phyloP scores from a whole-genome alignment of 2,329 filamentous ascomycete genomes.

The Penicillium sp. region DNA sequence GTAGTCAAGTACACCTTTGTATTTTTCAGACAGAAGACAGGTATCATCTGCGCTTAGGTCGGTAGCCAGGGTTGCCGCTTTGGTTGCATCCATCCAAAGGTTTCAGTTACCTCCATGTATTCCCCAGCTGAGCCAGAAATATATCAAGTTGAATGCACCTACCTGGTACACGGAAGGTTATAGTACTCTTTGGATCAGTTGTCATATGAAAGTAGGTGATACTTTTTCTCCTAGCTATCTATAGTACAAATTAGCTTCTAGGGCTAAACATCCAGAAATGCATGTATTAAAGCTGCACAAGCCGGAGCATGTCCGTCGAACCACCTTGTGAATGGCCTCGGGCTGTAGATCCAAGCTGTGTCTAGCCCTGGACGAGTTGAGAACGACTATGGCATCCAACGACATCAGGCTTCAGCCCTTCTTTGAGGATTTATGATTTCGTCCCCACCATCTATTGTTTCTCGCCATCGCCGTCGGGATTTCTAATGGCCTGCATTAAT shows the following conservation, averaged over 20 bases:
- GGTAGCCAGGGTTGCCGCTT: too few species aligned
- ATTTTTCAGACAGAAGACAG: too few species aligned
- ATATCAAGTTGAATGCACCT: too few species aligned
- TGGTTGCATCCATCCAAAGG: too few species aligned
- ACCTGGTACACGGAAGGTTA: neutral
- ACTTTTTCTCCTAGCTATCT: neutral
- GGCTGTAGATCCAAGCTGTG: neutral
- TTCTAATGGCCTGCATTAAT: slow-evolving; percentile 79
- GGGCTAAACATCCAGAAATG: slow-evolving; percentile 16
- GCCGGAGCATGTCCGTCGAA: neutral
- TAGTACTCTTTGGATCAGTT: neutral
- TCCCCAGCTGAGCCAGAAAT: too few species aligned
- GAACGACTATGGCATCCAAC: neutral
- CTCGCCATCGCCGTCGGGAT: slow-evolving; percentile 42
- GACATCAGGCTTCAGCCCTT: neutral
- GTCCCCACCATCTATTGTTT: slow-evolving; percentile 10
- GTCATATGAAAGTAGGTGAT: neutral
- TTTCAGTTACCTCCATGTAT: too few species aligned
- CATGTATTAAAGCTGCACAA: slow-evolving; percentile 3
- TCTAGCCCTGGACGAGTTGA: neutral
- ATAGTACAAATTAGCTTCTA: slow-evolving; percentile 18
- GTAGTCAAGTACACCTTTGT: too few species aligned
- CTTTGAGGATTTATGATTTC: neutral
- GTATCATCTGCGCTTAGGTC: too few species aligned
- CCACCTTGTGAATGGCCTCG: too few species aligned